Conservation (phyloP, 2,329 filamentous ascomycete species). For the Colletotrichum spinosum region DNA sequence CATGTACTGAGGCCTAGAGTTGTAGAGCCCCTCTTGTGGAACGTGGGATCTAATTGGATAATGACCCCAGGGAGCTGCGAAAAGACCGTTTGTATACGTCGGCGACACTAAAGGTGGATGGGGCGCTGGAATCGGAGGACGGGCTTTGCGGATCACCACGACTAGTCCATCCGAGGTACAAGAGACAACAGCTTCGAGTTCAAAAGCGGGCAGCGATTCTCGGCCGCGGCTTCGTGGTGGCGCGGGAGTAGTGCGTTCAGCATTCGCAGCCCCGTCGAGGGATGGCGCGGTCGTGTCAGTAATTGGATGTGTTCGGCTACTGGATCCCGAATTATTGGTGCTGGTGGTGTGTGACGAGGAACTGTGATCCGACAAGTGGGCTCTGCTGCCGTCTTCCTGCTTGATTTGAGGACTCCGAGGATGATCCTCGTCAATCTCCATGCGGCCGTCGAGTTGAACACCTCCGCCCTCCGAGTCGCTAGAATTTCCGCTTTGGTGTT, state of each 20-base stretch:
- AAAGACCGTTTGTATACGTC: conserved; percentile 72
- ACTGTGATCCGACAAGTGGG: conserved; percentile 29
- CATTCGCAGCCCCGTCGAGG: conserved; percentile 16
- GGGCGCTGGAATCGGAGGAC: conserved; percentile 73
- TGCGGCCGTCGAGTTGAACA: conserved; percentile 55
- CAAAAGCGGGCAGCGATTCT: conserved; percentile 61
- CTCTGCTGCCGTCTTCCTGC: conserved; percentile 45
- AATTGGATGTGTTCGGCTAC: conserved; percentile 21
- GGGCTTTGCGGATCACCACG: conserved; percentile 80
- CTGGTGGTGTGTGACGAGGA: conserved; percentile 39
- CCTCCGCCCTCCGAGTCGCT: conserved; percentile 59
- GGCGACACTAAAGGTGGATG: conserved; percentile 60
- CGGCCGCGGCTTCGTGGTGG: conserved; percentile 41
- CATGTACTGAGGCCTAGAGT: conserved; percentile 59
- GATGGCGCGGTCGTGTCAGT: conserved; percentile 24
- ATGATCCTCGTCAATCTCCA: conserved; percentile 54
- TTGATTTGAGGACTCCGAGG: conserved; percentile 46
- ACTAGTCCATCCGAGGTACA: conserved; percentile 91
- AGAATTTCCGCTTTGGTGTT: conserved; percentile 47
- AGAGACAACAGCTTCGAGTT: conserved; percentile 90
- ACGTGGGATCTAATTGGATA: conserved; percentile 69
- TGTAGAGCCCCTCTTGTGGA: conserved; percentile 55
- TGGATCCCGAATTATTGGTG: conserved; percentile 23
- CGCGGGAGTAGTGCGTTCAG: conserved; percentile 15
- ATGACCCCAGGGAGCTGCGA: conserved; percentile 83